A percentile compares a stretch with the other conserved stretches of the same genome.
These are phyloP conservation scores for Exophiala calicioides DNA, from an alignment of 2,329 filamentous ascomycete species.

Conservation along the genomic window DNA sequence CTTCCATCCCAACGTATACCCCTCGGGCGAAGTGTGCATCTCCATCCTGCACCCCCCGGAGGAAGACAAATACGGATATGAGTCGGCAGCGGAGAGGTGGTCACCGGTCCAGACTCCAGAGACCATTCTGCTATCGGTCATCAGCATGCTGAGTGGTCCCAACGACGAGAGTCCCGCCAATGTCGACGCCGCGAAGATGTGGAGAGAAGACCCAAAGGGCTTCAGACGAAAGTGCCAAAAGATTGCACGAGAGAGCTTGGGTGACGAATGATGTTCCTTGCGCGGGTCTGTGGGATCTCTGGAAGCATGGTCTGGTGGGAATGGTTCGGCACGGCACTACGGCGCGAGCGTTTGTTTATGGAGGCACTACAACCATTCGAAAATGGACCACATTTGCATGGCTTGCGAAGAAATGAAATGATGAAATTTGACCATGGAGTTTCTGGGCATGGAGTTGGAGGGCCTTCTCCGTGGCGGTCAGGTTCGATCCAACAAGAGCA, in stretches of 20 bases:
- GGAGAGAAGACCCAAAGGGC: conserved; percentile 76
- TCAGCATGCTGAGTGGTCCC: conserved; percentile 86
- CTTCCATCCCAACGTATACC: conserved; percentile 86
- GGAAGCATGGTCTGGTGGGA: too few relatives aligned
- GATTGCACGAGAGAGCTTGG: conserved; percentile 78
- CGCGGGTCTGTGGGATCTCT: too few relatives aligned
- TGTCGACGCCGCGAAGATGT: conserved; percentile 84
- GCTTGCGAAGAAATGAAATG: too few relatives aligned
- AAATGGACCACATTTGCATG: too few relatives aligned
- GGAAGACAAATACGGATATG: conserved; percentile 93
- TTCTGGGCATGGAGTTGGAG: conserved; percentile 9
- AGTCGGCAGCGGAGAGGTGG: conserved; percentile 87
- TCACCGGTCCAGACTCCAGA: conserved; percentile 91
- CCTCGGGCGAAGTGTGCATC: conserved; percentile 86
- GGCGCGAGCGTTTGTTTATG: too few relatives aligned
- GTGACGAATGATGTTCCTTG: conserved; percentile 66
- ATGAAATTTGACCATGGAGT: neutral
- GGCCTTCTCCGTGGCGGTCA: neutral
- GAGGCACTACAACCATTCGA: too few relatives aligned
- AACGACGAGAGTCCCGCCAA: conserved; percentile 97
- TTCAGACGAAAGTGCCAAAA: conserved; percentile 77
- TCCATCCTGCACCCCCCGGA: conserved; percentile 94
- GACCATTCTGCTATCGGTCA: conserved; percentile 87
- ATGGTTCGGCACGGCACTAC: too few relatives aligned
- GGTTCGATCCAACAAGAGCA: neutral